A percentile compares a stretch with the other conserved stretches of the same genome.
phyloP scores from a whole-genome alignment of 148 eudicot genomes.

The Cornus controversa region DNA sequence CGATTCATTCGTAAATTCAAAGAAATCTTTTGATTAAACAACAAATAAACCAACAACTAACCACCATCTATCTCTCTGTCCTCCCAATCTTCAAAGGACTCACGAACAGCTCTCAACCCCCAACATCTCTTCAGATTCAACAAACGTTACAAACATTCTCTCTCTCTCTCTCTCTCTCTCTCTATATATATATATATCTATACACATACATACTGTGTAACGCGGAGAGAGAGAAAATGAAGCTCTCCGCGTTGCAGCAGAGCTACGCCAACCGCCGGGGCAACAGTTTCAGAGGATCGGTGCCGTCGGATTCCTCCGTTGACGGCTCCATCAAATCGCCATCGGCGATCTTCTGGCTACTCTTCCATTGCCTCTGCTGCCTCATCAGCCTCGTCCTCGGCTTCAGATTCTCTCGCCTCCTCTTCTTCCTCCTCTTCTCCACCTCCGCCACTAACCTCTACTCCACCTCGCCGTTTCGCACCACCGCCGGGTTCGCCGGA shows the following conservation, averaged over 20 bases:
- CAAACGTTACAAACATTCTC: too few relatives aligned
- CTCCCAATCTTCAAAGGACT: too few relatives aligned
- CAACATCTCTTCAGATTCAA: neutral
- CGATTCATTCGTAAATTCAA: constrained; percentile 23
- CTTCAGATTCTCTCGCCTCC: constrained; percentile 78
- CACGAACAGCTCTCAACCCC: neutral
- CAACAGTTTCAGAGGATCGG: constrained; percentile 46
- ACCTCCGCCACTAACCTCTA: constrained; percentile 23
- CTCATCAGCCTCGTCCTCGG: constrained; percentile 72
- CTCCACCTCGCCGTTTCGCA: constrained; percentile 26
- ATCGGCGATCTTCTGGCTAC: constrained; percentile 58
- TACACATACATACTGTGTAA: neutral
- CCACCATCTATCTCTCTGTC: constrained; percentile 5
- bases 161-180: neutral
- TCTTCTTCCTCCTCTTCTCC: constrained; percentile 64
- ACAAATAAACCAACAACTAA: constrained; percentile 4
- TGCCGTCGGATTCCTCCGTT: constrained; percentile 28
- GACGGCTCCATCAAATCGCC: constrained; percentile 55
- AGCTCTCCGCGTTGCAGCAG: constrained; percentile 63
- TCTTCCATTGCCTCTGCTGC: constrained; percentile 74
- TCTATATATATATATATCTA: neutral
- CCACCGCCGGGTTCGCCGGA: constrained; percentile 5
- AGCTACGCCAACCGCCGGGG: constrained; percentile 57
- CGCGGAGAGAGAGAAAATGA: constrained; percentile 41
- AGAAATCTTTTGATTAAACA: constrained; percentile 19